Conservation (phyloP, 257 asterid genomes). For the Eucommia ulmoides region DNA sequence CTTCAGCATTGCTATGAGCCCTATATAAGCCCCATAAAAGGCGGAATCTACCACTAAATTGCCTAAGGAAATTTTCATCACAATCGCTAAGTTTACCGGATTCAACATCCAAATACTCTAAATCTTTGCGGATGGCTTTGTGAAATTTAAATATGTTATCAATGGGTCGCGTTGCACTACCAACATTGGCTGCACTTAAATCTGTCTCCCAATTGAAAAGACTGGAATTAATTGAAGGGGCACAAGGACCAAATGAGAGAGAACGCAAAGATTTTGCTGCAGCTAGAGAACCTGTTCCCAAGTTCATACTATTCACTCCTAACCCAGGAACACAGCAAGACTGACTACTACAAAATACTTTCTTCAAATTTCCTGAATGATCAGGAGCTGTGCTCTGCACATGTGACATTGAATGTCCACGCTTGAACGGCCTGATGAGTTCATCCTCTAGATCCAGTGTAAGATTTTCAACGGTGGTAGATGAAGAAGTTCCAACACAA, state of each 20-base stretch:
- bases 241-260: slow-evolving; percentile 64
- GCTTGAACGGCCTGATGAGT: slow-evolving; percentile 25
- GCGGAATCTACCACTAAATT: slow-evolving; percentile 86
- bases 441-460: slow-evolving; percentile 19
- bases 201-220: slow-evolving; percentile 95
- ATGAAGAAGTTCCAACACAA: slow-evolving; percentile 39
- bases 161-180: slow-evolving; percentile 58
- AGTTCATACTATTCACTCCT: slow-evolving; percentile 59
- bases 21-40: slow-evolving; percentile 85
- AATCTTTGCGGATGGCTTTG: slow-evolving; percentile 91
- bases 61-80: slow-evolving; percentile 64
- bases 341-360: slow-evolving; percentile 37
- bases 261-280: slow-evolving; percentile 69
- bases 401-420: slow-evolving; percentile 19
- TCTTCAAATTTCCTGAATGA: slow-evolving; percentile 27
- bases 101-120: slow-evolving; percentile 78
- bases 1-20: slow-evolving; percentile 99
- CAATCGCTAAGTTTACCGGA: slow-evolving; percentile 77
- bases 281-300: slow-evolving; percentile 56
- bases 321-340: slow-evolving; percentile 93
- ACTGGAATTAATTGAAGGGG: slow-evolving; percentile 85
- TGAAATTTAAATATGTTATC: slow-evolving; percentile 90
- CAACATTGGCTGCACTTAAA: slow-evolving; percentile 29
- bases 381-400: slow-evolving; percentile 26
- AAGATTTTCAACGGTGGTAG: slow-evolving; percentile 16